Evolutionary conservation across 495 filamentous ascomycete genomes (phyloP).

Genomic region (Amniculicola lignicola): DNA sequence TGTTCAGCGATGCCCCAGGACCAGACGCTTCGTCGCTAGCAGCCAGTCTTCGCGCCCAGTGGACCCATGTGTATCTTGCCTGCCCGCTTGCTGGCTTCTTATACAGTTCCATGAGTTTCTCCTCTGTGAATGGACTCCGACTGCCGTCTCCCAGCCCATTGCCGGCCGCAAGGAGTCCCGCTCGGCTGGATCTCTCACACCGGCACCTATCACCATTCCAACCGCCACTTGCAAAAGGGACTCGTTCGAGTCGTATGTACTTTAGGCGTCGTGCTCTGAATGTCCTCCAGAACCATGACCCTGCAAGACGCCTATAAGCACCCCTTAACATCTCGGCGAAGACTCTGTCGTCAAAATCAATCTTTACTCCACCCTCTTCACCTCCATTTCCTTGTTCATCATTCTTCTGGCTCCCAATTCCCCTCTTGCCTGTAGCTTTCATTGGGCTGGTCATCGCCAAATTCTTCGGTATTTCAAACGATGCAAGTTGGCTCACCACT

Average conservation of each 20-base stretch:
- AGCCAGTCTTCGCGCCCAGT: constrained; percentile 17
- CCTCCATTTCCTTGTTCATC: not conserved
- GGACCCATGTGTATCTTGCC: constrained; percentile 28
- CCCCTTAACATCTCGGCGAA: constrained; percentile 3
- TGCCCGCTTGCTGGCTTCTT: constrained; percentile 4
- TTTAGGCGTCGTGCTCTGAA: constrained; percentile 9
- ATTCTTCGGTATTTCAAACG: constrained; percentile 9
- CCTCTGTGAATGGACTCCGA: constrained; percentile 14
- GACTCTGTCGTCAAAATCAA: constrained; percentile 22
- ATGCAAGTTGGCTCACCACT: not conserved
- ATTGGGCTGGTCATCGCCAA: constrained; percentile 7
- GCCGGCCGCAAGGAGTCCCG: not conserved
- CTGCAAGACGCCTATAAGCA: constrained; percentile 7
- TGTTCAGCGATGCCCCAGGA: not conserved
- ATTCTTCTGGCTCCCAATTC: not conserved
- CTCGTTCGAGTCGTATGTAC: not conserved
- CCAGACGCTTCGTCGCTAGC: not conserved
- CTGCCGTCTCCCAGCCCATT: not conserved
- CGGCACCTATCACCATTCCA: not conserved
- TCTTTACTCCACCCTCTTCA: not conserved
- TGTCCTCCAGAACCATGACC: constrained; percentile 1
- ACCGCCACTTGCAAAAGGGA: too few species aligned
- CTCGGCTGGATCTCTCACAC: not conserved
- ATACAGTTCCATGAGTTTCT: constrained; percentile 15
- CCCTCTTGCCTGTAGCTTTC: not conserved